Conservation (phyloP, 176 grass and related monocot species). For the Oryza meyeriana region DNA sequence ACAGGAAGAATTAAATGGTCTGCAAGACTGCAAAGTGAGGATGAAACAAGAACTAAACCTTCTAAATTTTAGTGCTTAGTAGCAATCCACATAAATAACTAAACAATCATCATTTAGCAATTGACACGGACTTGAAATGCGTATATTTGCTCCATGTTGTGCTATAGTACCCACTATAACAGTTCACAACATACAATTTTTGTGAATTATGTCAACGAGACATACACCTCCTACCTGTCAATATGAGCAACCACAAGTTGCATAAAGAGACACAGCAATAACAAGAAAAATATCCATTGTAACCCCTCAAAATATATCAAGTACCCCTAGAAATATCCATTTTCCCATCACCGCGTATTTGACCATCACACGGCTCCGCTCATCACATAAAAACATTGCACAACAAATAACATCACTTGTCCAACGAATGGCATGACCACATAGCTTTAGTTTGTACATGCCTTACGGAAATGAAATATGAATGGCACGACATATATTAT, state of each 20-base stretch:
- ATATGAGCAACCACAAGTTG: constrained; percentile 1
- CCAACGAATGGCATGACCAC: too few relatives aligned
- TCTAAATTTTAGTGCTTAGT: background rate
- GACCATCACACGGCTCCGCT: too few relatives aligned
- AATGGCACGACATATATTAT: too few relatives aligned
- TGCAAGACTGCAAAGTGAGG: background rate
- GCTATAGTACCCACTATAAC: constrained; percentile 10
- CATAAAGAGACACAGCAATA: constrained; percentile 6
- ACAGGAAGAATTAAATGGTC: constrained; percentile 67
- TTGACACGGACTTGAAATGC: background rate
- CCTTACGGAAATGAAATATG: too few relatives aligned
- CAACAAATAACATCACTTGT: too few relatives aligned
- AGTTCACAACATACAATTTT: constrained; percentile 17
- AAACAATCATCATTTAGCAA: constrained; percentile 3
- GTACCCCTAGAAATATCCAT: too few relatives aligned
- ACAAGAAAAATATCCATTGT: too few relatives aligned
- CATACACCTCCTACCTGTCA: constrained; percentile 12
- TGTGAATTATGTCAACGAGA: background rate
- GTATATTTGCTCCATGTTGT: background rate
- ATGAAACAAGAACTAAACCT: background rate
- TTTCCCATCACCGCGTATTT: too few relatives aligned
- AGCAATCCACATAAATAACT: background rate
- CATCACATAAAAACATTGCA: too few relatives aligned
- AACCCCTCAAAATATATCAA: too few relatives aligned
- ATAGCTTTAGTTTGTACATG: too few relatives aligned